A percentile compares a stretch with the other conserved stretches of the same genome.
phyloP scores from a whole-genome alignment of 129 eudicot species.

The Gnaphalium uliginosum region DNA sequence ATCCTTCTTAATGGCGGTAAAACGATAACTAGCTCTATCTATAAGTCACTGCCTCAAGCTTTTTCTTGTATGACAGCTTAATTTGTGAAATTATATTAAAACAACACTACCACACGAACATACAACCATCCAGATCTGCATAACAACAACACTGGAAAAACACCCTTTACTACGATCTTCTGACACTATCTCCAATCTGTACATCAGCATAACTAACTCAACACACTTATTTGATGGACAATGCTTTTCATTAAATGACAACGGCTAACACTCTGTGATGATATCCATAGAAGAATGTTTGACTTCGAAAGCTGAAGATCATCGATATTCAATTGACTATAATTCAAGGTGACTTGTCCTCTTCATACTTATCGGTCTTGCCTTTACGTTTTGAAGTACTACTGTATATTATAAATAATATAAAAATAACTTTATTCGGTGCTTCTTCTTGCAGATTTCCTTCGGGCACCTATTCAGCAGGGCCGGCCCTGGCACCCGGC shows the following conservation, averaged over 20 bases:
- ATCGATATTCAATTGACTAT: background rate
- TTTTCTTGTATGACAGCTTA: too few species aligned
- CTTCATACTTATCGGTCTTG: background rate
- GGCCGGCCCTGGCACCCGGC: too few species aligned
- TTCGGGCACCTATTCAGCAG: background rate
- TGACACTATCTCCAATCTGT: background rate
- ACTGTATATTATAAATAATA: background rate
- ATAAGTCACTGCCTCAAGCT: background rate
- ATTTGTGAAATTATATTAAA: too few species aligned
- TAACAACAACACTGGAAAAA: background rate
- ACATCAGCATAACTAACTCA: background rate
- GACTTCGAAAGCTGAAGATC: background rate
- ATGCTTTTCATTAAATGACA: background rate
- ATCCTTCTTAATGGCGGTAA: background rate
- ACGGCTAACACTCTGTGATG: background rate
- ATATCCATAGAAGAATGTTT: background rate
- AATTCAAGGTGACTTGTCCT: background rate
- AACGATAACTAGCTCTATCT: background rate
- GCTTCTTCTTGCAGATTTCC: too few species aligned
- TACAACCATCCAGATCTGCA: too few species aligned
- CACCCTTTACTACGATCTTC: too few species aligned
- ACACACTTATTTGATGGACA: background rate
- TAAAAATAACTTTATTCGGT: background rate
- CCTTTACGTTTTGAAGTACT: background rate
- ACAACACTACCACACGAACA: too few species aligned